A percentile compares a stretch with the other conserved stretches of the same genome.
Evolutionary conservation across 257 asterid genomes (phyloP).

Genomic region (Agastache rugosa): DNA sequence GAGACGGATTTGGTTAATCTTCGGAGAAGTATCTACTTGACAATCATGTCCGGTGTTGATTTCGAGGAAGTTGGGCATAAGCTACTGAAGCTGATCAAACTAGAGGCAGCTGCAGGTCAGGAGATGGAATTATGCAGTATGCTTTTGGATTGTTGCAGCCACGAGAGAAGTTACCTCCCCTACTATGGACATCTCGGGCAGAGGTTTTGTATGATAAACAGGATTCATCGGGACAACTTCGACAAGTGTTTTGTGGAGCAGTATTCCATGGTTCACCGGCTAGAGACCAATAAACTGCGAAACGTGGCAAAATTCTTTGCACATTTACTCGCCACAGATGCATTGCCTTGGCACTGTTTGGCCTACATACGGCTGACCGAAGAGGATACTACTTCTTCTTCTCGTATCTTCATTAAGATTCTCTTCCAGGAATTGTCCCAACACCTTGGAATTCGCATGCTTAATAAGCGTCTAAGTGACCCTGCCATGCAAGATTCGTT

Average conservation of each 20-base stretch:
- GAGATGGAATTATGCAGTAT: constrained; percentile 97
- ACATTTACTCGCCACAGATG: too few relatives aligned
- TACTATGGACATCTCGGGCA: constrained; percentile 92
- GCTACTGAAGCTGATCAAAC: constrained; percentile 75
- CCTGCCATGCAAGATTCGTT: constrained; percentile 81
- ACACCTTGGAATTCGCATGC: constrained; percentile 82
- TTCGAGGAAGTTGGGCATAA: constrained; percentile 98
- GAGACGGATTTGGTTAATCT: constrained; percentile 89
- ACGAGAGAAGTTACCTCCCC: constrained; percentile 92
- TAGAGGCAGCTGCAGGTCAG: constrained; percentile 97
- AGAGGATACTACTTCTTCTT: too few relatives aligned
- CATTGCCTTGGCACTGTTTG: too few relatives aligned
- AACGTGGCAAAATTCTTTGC: too few relatives aligned
- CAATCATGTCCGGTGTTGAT: constrained; percentile 95
- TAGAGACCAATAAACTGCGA: too few relatives aligned
- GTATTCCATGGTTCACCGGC: too few relatives aligned
- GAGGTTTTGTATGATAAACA: constrained; percentile 90
- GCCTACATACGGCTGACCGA: too few relatives aligned
- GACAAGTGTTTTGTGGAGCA: constrained; percentile 86
- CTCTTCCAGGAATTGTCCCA: too few relatives aligned
- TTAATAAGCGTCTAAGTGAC: constrained; percentile 81
- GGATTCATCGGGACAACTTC: constrained; percentile 80
- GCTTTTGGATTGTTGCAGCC: constrained; percentile 98
- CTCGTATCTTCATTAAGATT: too few relatives aligned
- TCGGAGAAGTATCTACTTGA: constrained; percentile 86